phyloP scores from a whole-genome alignment of 805 yeast species.

The Tetrapisispora taiwanensis region DNA sequence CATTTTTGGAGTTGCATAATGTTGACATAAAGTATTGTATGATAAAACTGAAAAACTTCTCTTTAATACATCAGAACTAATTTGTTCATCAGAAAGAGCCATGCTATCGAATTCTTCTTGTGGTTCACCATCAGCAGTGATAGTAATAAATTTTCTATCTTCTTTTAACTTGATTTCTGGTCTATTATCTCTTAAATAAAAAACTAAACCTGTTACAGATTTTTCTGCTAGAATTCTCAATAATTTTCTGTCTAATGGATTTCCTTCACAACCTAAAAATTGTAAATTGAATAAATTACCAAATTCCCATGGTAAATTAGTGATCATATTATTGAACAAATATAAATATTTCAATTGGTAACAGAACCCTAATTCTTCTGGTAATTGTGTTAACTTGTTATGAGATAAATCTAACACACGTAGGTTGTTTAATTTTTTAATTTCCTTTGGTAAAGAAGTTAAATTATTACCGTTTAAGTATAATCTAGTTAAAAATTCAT shows the following conservation, averaged over 20 bases:
- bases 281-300: constrained; percentile 78
- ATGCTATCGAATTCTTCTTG: constrained; percentile 20
- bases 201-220: constrained; percentile 77
- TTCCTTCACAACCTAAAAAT: constrained; percentile 89
- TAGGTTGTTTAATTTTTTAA: constrained; percentile 59
- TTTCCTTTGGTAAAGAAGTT: constrained; percentile 52
- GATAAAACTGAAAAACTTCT: constrained; percentile 65
- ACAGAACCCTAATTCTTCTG: constrained; percentile 75
- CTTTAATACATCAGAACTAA: constrained; percentile 19
- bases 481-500: constrained; percentile 74
- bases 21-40: constrained; percentile 90
- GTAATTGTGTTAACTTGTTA: constrained; percentile 62
- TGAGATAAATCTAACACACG: constrained; percentile 79
- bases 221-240: constrained; percentile 63
- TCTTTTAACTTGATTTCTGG: constrained; percentile 57
- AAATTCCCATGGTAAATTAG: constrained; percentile 69
- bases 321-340: constrained; percentile 76
- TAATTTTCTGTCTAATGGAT: constrained; percentile 59
- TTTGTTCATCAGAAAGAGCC: constrained; percentile 23
- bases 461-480: constrained; percentile 82
- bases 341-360: constrained; percentile 72
- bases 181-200: constrained; percentile 71
- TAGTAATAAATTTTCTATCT: constrained; percentile 74
- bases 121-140: constrained; percentile 69
- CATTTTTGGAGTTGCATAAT: constrained; percentile 85